phyloP scores from a whole-genome alignment of 1,139 yeast species.

The Geotrichum restrictum region DNA sequence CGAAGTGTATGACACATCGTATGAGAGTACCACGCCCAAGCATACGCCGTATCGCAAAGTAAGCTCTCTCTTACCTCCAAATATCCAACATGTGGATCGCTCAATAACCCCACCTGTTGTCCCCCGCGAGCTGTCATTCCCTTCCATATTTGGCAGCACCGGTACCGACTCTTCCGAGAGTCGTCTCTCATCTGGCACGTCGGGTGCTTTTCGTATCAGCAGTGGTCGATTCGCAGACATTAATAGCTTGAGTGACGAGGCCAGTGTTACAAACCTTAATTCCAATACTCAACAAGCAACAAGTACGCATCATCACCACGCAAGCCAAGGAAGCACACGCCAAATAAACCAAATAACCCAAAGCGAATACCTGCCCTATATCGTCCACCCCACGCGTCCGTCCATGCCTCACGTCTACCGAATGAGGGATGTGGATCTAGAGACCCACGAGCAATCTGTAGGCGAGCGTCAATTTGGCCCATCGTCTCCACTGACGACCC shows the following conservation, averaged over 20 bases:
- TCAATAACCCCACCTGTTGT: not conserved
- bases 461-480: not conserved
- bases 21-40: constrained; percentile 4
- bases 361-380: not conserved
- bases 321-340: not conserved
- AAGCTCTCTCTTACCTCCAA: constrained; percentile 17
- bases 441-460: not conserved
- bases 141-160: constrained; percentile 1
- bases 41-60: not conserved
- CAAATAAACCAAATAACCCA: not conserved
- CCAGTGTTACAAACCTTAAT: not conserved
- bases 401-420: constrained; percentile 12
- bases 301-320: no score
- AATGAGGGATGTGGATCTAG: constrained; percentile 2
- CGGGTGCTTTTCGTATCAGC: not conserved
- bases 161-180: not conserved
- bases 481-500: constrained; percentile 1
- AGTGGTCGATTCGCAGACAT: not conserved
- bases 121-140: constrained; percentile 3
- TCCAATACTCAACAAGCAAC: not conserved
- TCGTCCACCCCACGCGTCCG: constrained; percentile 10
- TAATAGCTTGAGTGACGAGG: not conserved
- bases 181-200: not conserved
- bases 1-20: constrained; percentile 14
- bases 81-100: constrained; percentile 5